Base-by-base conservation (phyloP, 805 yeast genomes). In the Cephaloascus albidus region DNA sequence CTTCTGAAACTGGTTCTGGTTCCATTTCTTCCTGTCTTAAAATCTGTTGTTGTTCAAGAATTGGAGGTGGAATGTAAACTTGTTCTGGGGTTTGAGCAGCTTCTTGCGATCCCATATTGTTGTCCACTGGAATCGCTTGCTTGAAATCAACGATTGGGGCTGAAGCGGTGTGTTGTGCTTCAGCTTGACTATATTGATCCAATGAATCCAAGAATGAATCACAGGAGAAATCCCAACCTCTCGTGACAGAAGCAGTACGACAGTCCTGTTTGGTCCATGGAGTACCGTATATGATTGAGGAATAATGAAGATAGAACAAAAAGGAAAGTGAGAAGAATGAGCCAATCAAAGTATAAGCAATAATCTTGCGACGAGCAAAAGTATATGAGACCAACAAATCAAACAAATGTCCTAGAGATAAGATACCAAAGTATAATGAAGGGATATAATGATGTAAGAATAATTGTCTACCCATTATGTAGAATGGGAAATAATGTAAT, bases 381-480 rank as follows among this genome's bases (percentile, higher is more conserved):
- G 68, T 51, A 49, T 69, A 73, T 19, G 57, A 46, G 35, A 55
- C 70, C 27, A 74, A 46, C 40, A 77, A 59, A 46, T 81, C 85
- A 36, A 79, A 61, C 40, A 72, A 64, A 45, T 83, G 89, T n/a
- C 84, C 85, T 38, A 86, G 64, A 2, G 82, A 85, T 46, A 86
- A 68, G 39, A 85, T 68, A 36, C 87, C 93, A 61, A 93, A 93
- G 65, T 87, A 93, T 39, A 86, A 74, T 2, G 97, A 86, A 41
- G 96, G 97, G 48, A 93, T 64, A 60, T 90, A 90, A 61, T 89
- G 97, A 60, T 89, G 97, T 56, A 89, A 68, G 67, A 90, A 89
- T 61, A 89, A 62, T 64, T 89, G 97, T 64, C 97, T 79, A 18
- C 80, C 88, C 97, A 89, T 89, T 42, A 89, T 65, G 61, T 75